These are phyloP conservation scores for Candida ficus DNA, from an alignment of 805 yeast species.

Conservation along the genomic window DNA sequence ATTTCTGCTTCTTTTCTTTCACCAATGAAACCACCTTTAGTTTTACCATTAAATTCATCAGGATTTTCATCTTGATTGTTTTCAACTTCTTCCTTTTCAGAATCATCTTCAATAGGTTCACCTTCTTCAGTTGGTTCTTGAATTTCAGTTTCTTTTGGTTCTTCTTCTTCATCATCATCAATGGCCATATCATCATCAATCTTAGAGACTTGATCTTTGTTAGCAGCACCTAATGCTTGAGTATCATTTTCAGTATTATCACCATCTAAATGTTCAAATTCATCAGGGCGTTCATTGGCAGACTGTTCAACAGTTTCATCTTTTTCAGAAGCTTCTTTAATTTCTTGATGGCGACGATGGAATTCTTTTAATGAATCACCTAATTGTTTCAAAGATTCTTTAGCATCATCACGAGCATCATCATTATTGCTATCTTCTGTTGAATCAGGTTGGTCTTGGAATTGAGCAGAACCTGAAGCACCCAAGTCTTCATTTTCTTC, in stretches of 20 bases:
- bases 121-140: slow-evolving; percentile 30
- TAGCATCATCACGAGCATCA: slow-evolving; percentile 59
- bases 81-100: slow-evolving; percentile 24
- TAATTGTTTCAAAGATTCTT: slow-evolving; percentile 76
- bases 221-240: slow-evolving; percentile 91
- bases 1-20: slow-evolving; percentile 32
- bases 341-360: slow-evolving; percentile 86
- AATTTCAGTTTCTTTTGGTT: slow-evolving; percentile 28
- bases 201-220: slow-evolving; percentile 68
- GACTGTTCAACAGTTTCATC: slow-evolving; percentile 45
- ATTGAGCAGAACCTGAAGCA: slow-evolving; percentile 50
- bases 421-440: slow-evolving; percentile 40
- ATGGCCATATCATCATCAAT: slow-evolving; percentile 79
- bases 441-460: slow-evolving; percentile 37
- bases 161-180: slow-evolving; percentile 57
- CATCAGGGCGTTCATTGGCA: slow-evolving; percentile 72
- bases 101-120: slow-evolving; percentile 20
- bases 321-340: slow-evolving; percentile 55
- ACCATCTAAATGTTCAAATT: slow-evolving; percentile 78
- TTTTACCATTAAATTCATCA: slow-evolving; percentile 45
- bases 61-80: slow-evolving; percentile 30
- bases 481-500: slow-evolving; percentile 67
- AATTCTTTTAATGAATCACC: slow-evolving; percentile 92
- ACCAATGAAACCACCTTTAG: slow-evolving; percentile 46
- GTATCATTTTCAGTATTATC: slow-evolving; percentile 74